Evolutionary conservation across 805 yeast species (phyloP).

Genomic region (Yarrowia hollandica): DNA sequence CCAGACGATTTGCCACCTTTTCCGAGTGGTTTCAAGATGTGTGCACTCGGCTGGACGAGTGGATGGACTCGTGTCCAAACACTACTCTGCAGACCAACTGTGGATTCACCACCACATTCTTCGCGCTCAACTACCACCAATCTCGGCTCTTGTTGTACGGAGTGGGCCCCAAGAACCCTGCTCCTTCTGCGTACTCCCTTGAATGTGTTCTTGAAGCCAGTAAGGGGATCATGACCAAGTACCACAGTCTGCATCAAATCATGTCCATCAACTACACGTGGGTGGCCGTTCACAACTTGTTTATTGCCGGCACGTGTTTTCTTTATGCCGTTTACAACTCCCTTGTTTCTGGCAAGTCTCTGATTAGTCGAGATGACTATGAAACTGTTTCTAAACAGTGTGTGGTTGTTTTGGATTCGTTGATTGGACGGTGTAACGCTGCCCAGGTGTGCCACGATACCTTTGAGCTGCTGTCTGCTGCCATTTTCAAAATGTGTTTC

Average conservation of each 20-base stretch:
- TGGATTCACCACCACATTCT: conserved; percentile 67
- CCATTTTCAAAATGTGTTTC: conserved; percentile 44
- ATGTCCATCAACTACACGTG: conserved; percentile 79
- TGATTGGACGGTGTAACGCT: conserved; percentile 74
- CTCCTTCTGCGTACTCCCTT: conserved; percentile 55
- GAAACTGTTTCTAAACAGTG: conserved; percentile 49
- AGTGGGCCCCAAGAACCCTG: conserved; percentile 66
- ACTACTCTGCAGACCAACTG: conserved; percentile 64
- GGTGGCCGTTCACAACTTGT: conserved; percentile 88
- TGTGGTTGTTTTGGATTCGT: conserved; percentile 56
- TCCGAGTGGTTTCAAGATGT: conserved; percentile 65
- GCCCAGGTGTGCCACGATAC: conserved; percentile 71
- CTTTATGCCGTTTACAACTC: conserved; percentile 75
- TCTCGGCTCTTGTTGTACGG: conserved; percentile 73
- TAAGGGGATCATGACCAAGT: conserved; percentile 63
- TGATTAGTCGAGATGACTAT: conserved; percentile 51
- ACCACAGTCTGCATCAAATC: conserved; percentile 55
- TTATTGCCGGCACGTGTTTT: conserved; percentile 86
- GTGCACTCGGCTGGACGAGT: conserved; percentile 53
- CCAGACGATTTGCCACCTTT: conserved; percentile 56
- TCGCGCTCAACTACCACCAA: conserved; percentile 75
- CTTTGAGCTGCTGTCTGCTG: conserved; percentile 69
- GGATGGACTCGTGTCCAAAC: conserved; percentile 63
- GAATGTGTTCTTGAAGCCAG: conserved; percentile 61
- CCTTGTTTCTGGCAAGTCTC: conserved; percentile 34